Evolutionary conservation across 2,329 filamentous ascomycete genomes (phyloP), one percentile per base, ranked within the genome.

Genomic region (Pseudogymnoascus sp.): DNA sequence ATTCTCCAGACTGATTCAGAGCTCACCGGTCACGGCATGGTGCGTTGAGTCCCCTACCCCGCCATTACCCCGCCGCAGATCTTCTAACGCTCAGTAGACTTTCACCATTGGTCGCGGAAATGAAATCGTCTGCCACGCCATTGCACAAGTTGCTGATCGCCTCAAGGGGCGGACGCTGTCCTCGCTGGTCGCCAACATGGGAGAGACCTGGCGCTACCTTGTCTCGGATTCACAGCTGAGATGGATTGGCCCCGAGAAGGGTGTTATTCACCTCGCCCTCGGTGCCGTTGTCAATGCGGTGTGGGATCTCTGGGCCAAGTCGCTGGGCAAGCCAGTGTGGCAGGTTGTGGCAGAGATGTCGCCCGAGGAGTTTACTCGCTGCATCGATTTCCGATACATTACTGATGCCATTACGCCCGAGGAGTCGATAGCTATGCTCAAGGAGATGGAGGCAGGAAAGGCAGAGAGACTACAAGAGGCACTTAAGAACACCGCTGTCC

Each of bases 311-410:
- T 96, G 91, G 91, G 91, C 90, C 62, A 96, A 95, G 79, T 82
- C 82, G 1, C 84, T 93, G 35, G 81, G 83, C 67, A 96, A 96
- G 80, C 92, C 91, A 7, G 90, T 96, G 23, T 96, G 91, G 92
- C 83, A 86, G 64, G 87, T 96, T 67, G 88, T 96, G 29, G 88
- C 88, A 7, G 91, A 96, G 68, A 95, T 96, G 89, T 87, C 82
- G 3, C 90, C 91, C 1, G 88, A 93, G 76, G 87, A 96, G 78
- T 84, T 95, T 60, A 91, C 96, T 62, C 77, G 81, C 65, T 92
- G 91, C 77, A 92, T 96, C 73, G 92, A 96, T 77, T 96, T 96
- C 79, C 83, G 91, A 60, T 96, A 96, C 77, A 93, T 96, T 75
- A 93, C 89, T 33, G 91, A 96, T 76, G 91, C 90, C 26, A 80